phyloP scores from a whole-genome alignment of 345 rosid species.

The Iberis pinnata region DNA sequence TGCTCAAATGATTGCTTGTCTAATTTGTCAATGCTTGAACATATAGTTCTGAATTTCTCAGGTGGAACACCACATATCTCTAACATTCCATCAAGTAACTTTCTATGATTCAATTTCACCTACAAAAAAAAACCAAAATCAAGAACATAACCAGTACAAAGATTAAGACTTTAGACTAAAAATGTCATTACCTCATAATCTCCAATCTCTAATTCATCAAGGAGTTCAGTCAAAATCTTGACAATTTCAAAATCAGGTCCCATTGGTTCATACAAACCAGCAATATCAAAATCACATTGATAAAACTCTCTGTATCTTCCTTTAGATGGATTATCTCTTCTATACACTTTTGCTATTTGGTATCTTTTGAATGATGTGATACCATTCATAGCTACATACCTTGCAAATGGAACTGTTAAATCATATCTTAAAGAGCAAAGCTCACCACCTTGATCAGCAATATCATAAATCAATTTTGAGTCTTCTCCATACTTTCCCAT shows the following conservation, averaged over 20 bases:
- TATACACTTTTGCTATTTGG: constrained; percentile 68
- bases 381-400: constrained; percentile 72
- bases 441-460: constrained; percentile 90
- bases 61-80: constrained; percentile 89
- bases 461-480: constrained; percentile 71
- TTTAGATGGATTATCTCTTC: constrained; percentile 81
- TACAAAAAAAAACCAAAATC: neutral
- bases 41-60: constrained; percentile 75
- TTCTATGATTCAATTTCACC: constrained; percentile 80
- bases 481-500: constrained; percentile 80
- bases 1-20: constrained; percentile 82
- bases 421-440: constrained; percentile 75
- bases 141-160: neutral
- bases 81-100: constrained; percentile 84
- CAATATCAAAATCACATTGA: constrained; percentile 79
- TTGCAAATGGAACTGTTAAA: constrained; percentile 79
- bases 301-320: constrained; percentile 80
- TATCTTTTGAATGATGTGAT: constrained; percentile 57
- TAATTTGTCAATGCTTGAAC: constrained; percentile 84
- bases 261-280: constrained; percentile 64
- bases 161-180: neutral
- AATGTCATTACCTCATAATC: constrained; percentile 61
- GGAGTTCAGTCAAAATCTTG: constrained; percentile 60
- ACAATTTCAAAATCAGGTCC: constrained; percentile 74
- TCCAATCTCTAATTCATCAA: constrained; percentile 62